Conservation (phyloP, 768 basidiomycete species). For the Leucocoprinus sp. region DNA sequence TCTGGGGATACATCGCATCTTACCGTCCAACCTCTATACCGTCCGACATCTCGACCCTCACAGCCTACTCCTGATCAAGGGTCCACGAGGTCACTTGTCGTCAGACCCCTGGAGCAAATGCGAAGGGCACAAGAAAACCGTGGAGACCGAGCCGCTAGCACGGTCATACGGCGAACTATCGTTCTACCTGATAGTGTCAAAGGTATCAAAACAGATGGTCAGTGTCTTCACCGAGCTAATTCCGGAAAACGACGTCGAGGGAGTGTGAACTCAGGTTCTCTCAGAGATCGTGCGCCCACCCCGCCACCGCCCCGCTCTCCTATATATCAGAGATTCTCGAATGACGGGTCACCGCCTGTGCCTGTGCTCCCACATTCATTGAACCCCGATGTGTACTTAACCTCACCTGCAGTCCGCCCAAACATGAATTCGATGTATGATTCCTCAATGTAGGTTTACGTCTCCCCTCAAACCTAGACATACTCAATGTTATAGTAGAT, state of each 20-base stretch:
- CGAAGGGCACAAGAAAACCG: conserved; percentile 15
- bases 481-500: conserved; percentile 33
- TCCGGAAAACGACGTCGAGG: conserved; percentile 54
- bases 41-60: conserved; percentile 1
- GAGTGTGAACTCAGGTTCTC: conserved; percentile 55
- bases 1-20: conserved; percentile 8
- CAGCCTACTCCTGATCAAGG: conserved; percentile 3
- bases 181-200: conserved; percentile 69
- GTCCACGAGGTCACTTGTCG: conserved; percentile 27
- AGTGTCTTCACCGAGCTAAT: conserved; percentile 32
- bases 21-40: conserved; percentile 6
- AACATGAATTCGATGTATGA: conserved; percentile 60
- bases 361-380: conserved; percentile 53
- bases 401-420: conserved; percentile 23
- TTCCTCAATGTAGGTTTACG: conserved; percentile 52
- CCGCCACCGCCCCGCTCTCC: conserved; percentile 70
- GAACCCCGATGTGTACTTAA: conserved; percentile 30
- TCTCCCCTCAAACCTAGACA: conserved; percentile 17
- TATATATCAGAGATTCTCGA: conserved; percentile 52
- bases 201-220: conserved; percentile 34
- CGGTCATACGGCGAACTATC: conserved; percentile 70
- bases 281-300: conserved; percentile 77
- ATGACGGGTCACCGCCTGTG: conserved; percentile 59
- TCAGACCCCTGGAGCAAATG: conserved; percentile 26
- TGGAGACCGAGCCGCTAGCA: conserved; percentile 22